Percentiles rank a stretch among this genome's conserved stretches.
phyloP scores from a whole-genome alignment of 2,329 filamentous ascomycete genomes.

The Triangularia verruculosa region DNA sequence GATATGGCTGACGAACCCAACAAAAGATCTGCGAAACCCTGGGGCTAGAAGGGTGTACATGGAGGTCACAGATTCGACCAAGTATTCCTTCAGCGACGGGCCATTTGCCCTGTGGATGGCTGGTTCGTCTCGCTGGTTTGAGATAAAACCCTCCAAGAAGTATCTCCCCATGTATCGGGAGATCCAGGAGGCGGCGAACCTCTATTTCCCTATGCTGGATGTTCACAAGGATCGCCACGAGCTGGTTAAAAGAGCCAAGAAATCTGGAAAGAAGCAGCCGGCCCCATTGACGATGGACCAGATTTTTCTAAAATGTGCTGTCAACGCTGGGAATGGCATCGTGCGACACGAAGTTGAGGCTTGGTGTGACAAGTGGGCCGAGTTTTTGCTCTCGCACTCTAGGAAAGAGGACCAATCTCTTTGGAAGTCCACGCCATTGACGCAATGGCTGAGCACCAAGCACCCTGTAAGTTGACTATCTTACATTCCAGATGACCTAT shows the following conservation, averaged over 20 bases:
- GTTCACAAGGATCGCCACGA: slow-evolving; percentile 46
- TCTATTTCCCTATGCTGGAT: slow-evolving; percentile 62
- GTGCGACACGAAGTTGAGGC: slow-evolving; percentile 48
- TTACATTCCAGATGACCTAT: slow-evolving; percentile 34
- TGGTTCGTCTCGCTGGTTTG: slow-evolving; percentile 65
- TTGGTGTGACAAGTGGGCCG: slow-evolving; percentile 47
- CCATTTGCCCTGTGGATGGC: slow-evolving; percentile 60
- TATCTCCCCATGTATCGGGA: slow-evolving; percentile 57
- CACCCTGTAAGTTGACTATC: slow-evolving; percentile 26
- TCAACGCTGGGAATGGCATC: slow-evolving; percentile 51
- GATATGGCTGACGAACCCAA: background rate
- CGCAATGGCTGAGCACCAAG: slow-evolving; percentile 45
- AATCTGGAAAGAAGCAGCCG: slow-evolving; percentile 35
- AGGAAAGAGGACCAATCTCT: slow-evolving; percentile 39
- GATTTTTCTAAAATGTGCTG: slow-evolving; percentile 46
- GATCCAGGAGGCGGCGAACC: slow-evolving; percentile 60
- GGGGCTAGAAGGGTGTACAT: background rate
- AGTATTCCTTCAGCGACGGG: slow-evolving; percentile 55
- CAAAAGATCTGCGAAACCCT: background rate
- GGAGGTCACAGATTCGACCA: slow-evolving; percentile 50
- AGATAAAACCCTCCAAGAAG: slow-evolving; percentile 55
- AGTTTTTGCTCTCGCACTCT: slow-evolving; percentile 53
- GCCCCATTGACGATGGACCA: slow-evolving; percentile 31
- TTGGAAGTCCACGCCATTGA: slow-evolving; percentile 47
- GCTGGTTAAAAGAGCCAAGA: slow-evolving; percentile 20